These are phyloP conservation scores for Pleurotus sapidus DNA, from an alignment of 768 basidiomycete species.

Conservation along the genomic window DNA sequence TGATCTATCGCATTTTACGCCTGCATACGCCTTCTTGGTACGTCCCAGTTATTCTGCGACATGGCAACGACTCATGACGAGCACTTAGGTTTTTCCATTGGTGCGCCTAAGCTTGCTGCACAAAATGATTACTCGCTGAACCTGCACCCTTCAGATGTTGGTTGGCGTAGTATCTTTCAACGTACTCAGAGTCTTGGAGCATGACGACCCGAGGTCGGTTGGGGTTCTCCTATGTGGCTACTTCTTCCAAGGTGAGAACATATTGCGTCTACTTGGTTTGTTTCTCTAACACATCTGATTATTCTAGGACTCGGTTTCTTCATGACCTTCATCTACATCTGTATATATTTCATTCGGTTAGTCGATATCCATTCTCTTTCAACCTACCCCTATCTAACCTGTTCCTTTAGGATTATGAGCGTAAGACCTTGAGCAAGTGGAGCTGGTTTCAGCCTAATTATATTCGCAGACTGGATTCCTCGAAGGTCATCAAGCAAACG, in stretches of 20 bases:
- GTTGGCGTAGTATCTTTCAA: conserved; percentile 46
- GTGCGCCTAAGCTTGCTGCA: conserved; percentile 18
- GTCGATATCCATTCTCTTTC: conserved; percentile 6
- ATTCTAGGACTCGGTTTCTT: conserved; percentile 39
- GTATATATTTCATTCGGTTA: conserved; percentile 45
- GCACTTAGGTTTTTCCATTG: conserved; percentile 26
- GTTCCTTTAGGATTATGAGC: conserved; percentile 31
- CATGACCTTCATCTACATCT: conserved; percentile 49
- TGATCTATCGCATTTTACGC: conserved; percentile 36
- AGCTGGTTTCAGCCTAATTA: not conserved
- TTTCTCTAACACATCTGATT: not conserved
- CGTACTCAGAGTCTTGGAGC: conserved; percentile 33
- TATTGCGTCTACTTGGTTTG: not conserved
- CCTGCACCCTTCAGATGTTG: conserved; percentile 32
- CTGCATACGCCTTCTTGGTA: conserved; percentile 35
- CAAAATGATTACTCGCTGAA: not conserved
- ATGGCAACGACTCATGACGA: not conserved
- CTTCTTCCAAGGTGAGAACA: conserved; percentile 41
- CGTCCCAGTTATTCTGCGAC: conserved; percentile 6
- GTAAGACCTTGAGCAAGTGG: conserved; percentile 16
- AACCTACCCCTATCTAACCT: not conserved
- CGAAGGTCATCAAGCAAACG: conserved; percentile 45
- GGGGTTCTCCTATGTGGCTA: conserved; percentile 41
- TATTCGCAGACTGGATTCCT: conserved; percentile 39
- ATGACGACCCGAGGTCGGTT: conserved; percentile 31